phyloP scores from a whole-genome alignment of 1,284 basidiomycete species.

The Vanrija pseudolonga region DNA sequence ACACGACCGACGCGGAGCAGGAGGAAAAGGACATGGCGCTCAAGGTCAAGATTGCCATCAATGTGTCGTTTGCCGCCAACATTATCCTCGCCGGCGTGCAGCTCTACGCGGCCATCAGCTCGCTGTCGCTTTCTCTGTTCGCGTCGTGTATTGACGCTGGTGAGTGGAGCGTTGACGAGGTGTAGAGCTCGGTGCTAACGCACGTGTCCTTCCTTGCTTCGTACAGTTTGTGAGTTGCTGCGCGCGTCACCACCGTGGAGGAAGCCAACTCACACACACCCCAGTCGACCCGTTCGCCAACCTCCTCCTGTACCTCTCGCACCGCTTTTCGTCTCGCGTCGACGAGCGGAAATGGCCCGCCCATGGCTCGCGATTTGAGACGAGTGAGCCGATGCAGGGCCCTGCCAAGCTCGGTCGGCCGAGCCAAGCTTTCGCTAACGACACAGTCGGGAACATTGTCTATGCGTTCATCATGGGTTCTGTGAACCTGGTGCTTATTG shows the following conservation, averaged over 20 bases:
- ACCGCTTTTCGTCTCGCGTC: slow-evolving; percentile 67
- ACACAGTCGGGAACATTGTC: slow-evolving; percentile 65
- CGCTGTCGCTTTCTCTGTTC: slow-evolving; percentile 78
- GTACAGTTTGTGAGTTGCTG: slow-evolving; percentile 25
- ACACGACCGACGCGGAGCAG: slow-evolving; percentile 32
- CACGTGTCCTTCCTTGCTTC: not conserved
- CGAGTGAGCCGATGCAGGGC: slow-evolving; percentile 54
- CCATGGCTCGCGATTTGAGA: slow-evolving; percentile 83
- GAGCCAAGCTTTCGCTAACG: not conserved
- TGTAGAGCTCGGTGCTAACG: not conserved
- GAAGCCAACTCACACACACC: no score
- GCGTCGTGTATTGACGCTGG: slow-evolving; percentile 78
- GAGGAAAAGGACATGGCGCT: slow-evolving; percentile 33
- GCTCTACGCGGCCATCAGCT: slow-evolving; percentile 74
- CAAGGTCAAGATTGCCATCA: slow-evolving; percentile 83
- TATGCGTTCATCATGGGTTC: slow-evolving; percentile 61
- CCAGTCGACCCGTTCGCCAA: slow-evolving; percentile 82
- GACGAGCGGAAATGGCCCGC: slow-evolving; percentile 87
- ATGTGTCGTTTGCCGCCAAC: slow-evolving; percentile 75
- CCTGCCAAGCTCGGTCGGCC: no score
- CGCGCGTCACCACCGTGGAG: no score
- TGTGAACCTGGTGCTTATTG: slow-evolving; percentile 43
- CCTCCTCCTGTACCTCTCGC: slow-evolving; percentile 74
- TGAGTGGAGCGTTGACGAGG: slow-evolving; percentile 7
- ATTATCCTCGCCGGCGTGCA: slow-evolving; percentile 57